A percentile compares a stretch with the other conserved stretches of the same genome.
phyloP scores from a whole-genome alignment of 345 rosid species.

The Hirschfeldia incana region DNA sequence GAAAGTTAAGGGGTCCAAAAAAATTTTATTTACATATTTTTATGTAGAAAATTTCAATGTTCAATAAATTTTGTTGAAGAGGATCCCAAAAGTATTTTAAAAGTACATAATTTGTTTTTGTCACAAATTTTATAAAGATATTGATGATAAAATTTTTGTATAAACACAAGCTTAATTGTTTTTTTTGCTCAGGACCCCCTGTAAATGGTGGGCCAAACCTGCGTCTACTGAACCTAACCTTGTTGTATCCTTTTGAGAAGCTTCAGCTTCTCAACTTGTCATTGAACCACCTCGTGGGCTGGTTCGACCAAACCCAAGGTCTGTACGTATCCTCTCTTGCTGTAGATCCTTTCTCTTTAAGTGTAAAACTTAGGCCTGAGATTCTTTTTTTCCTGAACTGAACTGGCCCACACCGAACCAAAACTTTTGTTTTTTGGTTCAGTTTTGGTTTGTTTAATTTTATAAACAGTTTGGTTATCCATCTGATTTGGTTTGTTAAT shows the following conservation, averaged over 20 bases:
- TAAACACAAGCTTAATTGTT: too few species aligned
- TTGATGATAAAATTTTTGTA: too few species aligned
- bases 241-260: conserved; percentile 16
- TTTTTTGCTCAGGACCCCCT: too few species aligned
- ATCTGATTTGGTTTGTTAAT: neutral
- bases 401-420: neutral
- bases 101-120: too few species aligned
- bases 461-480: neutral
- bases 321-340: neutral
- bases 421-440: neutral
- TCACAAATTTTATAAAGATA: too few species aligned
- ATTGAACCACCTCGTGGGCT: neutral
- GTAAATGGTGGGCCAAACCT: too few species aligned
- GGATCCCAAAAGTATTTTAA: too few species aligned
- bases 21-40: too few species aligned
- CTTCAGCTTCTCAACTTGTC: conserved; percentile 14
- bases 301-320: conserved; percentile 12
- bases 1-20: too few species aligned
- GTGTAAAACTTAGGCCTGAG: neutral
- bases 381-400: too few species aligned
- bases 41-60: too few species aligned
- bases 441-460: neutral
- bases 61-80: too few species aligned
- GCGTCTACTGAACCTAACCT: conserved; percentile 4
- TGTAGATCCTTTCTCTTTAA: neutral